Base-by-base conservation (phyloP, 169 alveolate species). In the Theileria orientalis region DNA sequence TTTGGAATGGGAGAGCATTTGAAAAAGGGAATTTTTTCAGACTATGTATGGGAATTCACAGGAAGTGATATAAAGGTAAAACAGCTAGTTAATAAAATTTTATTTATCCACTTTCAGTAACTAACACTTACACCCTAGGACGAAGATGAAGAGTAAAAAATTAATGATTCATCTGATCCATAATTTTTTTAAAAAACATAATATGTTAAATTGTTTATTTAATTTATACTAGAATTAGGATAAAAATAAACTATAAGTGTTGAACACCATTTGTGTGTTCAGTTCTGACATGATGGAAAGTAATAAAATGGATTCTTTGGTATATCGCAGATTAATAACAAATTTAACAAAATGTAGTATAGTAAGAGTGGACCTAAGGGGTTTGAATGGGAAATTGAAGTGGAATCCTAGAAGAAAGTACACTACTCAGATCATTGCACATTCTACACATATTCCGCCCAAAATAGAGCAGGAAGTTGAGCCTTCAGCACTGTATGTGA, bases 31-130 rank as follows among this genome's bases (percentile, higher is more conserved):
- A 59, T 79, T 69, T 79, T 71, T 69, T 79, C 87, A 9, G 87
- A 79, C 64, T 79, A 79, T 64, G 83, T 79, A 14, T 79, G 87
- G 87, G 87, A 79, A 21, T 79, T 79, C 71, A 37, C 47, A 37
- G 67, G 40, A 11, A 59, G 75, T 13, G 76, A 66, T 0, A 62
- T 59, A 13, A 76, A 79, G 83, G 87, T 79, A 56, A n/a, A 74
- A 7, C 9, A 37, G 9, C 5, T 37, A 23, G 5, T 37, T 37
- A 37, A 37, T 6, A 9, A 21, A 21, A 21, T 32, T 21, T n/a
- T n/a, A n/a, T n/a, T 14, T 42, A 16, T 16, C 52, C 52, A 42
- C 52, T 14, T 16, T 14, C 16, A 14, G 52, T 42, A 7, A 32
- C 23, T 40, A 56, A 56, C 41, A 27, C 3, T 27, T 27, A 40